Percentiles rank a stretch among this genome's conserved stretches.
phyloP scores from a whole-genome alignment of 345 rosid species.

The Brassica cretica region DNA sequence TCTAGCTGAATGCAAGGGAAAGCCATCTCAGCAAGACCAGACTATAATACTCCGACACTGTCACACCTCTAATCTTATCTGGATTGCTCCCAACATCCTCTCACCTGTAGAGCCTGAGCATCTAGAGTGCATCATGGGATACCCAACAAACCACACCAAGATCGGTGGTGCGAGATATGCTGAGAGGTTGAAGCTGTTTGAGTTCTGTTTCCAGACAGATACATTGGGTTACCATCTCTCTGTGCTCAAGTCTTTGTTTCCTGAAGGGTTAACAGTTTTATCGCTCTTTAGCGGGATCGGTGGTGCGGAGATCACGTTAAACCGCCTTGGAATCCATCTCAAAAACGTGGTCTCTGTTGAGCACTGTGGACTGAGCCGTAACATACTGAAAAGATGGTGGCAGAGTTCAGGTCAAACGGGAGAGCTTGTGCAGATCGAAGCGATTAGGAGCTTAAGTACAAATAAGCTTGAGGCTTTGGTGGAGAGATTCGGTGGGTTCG shows the following conservation, averaged over 20 bases:
- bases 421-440: conserved; percentile 73
- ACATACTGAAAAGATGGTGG: conserved; percentile 80
- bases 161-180: conserved; percentile 38
- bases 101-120: conserved; percentile 61
- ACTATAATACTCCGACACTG: conserved; percentile 61
- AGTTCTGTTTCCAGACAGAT: conserved; percentile 75
- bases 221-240: conserved; percentile 86
- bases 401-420: conserved; percentile 64
- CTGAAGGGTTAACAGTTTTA: conserved; percentile 68
- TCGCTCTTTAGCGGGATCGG: conserved; percentile 79
- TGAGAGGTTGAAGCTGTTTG: conserved; percentile 61
- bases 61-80: conserved; percentile 56
- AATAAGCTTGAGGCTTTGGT: conserved; percentile 52
- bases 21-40: conserved; percentile 56
- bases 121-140: conserved; percentile 75
- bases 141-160: conserved; percentile 67
- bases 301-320: conserved; percentile 68
- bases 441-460: conserved; percentile 57
- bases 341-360: conserved; percentile 76
- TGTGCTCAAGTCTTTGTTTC: conserved; percentile 64
- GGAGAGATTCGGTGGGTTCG: conserved; percentile 61
- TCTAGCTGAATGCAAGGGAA: conserved; percentile 55
- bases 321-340: conserved; percentile 70
- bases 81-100: conserved; percentile 68
- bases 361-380: conserved; percentile 53